A percentile compares a stretch with the other conserved stretches of the same genome.
Conservation (phyloP, 2,329 filamentous ascomycete genomes). For the Sporothrix humicola region DNA sequence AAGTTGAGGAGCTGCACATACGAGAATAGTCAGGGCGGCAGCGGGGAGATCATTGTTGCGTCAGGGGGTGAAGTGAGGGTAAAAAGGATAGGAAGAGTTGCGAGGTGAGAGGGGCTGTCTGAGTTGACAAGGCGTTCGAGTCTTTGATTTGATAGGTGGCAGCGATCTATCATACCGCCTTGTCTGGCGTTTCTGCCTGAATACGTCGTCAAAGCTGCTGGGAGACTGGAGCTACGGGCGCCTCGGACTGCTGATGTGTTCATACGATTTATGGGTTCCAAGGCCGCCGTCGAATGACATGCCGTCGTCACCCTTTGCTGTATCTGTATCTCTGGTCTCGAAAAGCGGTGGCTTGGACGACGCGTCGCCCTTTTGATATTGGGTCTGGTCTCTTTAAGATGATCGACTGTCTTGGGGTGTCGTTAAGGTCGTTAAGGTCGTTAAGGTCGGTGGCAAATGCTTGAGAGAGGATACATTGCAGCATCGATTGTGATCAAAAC, state of each 20-base stretch:
- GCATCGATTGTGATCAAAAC: neutral
- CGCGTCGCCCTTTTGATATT: neutral
- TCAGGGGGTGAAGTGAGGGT: neutral
- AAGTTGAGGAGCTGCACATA: neutral
- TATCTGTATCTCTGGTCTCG: neutral
- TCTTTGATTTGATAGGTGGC: neutral
- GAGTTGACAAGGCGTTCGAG: neutral
- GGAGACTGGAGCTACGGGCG: neutral
- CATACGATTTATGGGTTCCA: neutral
- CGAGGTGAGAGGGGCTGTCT: neutral
- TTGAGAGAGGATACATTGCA: neutral
- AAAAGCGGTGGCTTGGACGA: neutral
- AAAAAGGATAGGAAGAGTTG: neutral
- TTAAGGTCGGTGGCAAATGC: constrained; percentile 15
- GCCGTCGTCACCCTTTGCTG: neutral
- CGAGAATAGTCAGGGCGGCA: neutral
- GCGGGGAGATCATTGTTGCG: neutral
- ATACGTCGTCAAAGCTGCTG: neutral
- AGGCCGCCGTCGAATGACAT: neutral
- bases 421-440: neutral
- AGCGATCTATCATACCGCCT: neutral
- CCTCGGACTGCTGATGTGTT: neutral
- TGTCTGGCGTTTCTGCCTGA: constrained; percentile 8
- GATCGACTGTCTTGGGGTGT: neutral
- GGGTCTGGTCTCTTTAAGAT: neutral